Evolutionary conservation across 2,329 filamentous ascomycete species (phyloP).

Genomic region (Trichoderma sp.): DNA sequence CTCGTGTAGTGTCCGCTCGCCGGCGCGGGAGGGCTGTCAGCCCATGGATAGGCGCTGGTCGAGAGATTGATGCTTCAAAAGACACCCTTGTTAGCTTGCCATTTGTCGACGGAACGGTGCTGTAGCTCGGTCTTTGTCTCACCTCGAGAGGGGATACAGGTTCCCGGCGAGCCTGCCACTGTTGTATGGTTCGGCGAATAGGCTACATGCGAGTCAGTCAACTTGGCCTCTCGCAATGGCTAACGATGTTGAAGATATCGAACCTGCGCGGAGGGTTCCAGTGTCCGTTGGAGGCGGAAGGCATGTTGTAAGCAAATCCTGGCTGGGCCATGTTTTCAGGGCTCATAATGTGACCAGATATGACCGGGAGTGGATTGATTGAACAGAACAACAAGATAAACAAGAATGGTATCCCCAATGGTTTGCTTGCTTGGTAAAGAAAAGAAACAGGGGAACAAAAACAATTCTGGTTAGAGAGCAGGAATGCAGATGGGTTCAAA

Average conservation of each 20-base stretch:
- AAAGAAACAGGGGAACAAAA: conserved; percentile 1
- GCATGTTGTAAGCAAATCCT: conserved; percentile 52
- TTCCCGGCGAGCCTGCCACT: conserved; percentile 43
- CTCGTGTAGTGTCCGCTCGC: conserved; percentile 44
- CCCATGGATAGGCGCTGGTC: conserved; percentile 40
- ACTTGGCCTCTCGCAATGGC: not conserved
- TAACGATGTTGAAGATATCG: conserved; percentile 37
- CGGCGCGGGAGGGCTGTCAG: conserved; percentile 31
- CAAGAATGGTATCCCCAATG: not conserved
- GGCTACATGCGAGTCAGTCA: conserved; percentile 34
- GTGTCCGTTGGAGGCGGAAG: conserved; percentile 50
- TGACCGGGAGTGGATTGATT: not conserved
- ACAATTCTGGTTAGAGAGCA: conserved; percentile 6
- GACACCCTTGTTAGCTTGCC: conserved; percentile 40
- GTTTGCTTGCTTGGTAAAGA: not conserved
- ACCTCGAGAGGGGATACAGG: conserved; percentile 45
- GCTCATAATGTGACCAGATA: conserved; percentile 39
- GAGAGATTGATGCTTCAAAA: conserved; percentile 50
- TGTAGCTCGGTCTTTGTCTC: conserved; percentile 35
- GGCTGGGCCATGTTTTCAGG: conserved; percentile 50
- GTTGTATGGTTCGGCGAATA: conserved; percentile 38
- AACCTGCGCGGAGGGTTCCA: conserved; percentile 59
- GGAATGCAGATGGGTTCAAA: conserved; percentile 4
- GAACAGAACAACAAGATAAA: not conserved
- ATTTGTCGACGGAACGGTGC: conserved; percentile 4